phyloP scores from a whole-genome alignment of 345 rosid genomes.

The Brassica rapa region DNA sequence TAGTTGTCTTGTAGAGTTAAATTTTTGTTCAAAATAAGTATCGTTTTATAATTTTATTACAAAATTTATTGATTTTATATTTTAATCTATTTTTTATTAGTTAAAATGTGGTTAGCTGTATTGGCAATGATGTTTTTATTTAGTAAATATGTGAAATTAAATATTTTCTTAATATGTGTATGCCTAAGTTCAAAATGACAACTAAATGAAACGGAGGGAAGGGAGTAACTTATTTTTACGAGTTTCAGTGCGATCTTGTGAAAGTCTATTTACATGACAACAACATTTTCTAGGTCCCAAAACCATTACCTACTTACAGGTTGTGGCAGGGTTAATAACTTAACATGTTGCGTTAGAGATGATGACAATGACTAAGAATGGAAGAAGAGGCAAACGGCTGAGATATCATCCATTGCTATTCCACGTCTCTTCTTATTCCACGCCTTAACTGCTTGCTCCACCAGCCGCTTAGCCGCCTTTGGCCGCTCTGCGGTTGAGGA shows the following conservation, averaged over 20 bases:
- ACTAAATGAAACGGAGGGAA: no score
- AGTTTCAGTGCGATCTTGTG: not conserved
- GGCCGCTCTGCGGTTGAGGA: slow-evolving; percentile 52
- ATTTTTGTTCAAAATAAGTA: no score
- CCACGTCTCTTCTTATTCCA: slow-evolving; percentile 82
- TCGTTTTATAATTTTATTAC: no score
- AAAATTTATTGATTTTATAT: no score
- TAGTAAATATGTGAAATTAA: no score
- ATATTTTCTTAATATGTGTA: no score
- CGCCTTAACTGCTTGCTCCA: slow-evolving; percentile 58
- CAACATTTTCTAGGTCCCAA: slow-evolving; percentile 4
- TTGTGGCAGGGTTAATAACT: not conserved
- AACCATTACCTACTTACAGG: slow-evolving; percentile 4
- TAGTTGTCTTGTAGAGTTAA: no score
- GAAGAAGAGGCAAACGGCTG: slow-evolving; percentile 88
- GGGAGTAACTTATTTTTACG: not conserved
- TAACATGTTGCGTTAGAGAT: not conserved
- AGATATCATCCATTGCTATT: slow-evolving; percentile 86
- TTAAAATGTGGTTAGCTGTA: no score
- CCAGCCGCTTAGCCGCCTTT: slow-evolving; percentile 74
- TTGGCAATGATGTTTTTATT: no score
- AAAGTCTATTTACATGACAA: slow-evolving; percentile 11
- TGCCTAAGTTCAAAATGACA: no score
- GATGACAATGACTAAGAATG: slow-evolving; percentile 43
- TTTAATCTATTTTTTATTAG: no score